These are phyloP conservation scores for Bolboschoenoplectus hybrid DNA, from an alignment of 202 grass and related monocot genomes.

Conservation along the genomic window DNA sequence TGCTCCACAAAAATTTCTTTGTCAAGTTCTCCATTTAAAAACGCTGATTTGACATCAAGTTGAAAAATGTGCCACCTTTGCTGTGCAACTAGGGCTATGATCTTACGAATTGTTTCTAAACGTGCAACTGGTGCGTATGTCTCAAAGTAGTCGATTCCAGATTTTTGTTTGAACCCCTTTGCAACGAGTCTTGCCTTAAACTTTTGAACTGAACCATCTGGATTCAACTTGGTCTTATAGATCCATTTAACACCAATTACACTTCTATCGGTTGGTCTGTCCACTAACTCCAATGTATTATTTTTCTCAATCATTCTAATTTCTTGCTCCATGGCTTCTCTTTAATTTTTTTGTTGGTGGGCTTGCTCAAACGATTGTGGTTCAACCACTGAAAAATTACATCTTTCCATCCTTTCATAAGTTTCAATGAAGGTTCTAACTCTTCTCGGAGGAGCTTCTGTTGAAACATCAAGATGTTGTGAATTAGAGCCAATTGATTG, in stretches of 20 bases:
- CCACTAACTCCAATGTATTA: no score
- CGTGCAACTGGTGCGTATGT: conserved; percentile 3
- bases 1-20: conserved; percentile 44
- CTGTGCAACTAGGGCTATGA: not conserved
- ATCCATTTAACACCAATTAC: no score
- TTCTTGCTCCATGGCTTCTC: no score
- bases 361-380: no score
- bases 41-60: conserved; percentile 40
- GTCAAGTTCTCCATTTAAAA: conserved; percentile 23
- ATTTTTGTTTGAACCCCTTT: conserved; percentile 4
- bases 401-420: not conserved
- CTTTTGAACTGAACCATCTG: no score
- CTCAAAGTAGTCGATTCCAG: not conserved
- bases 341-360: no score
- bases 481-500: not conserved
- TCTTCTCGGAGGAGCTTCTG: not conserved
- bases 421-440: not conserved
- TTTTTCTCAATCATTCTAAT: no score
- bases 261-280: no score
- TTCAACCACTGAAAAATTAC: no score
- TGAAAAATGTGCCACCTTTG: not conserved
- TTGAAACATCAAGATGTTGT: not conserved
- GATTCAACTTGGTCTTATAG: no score
- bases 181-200: no score
- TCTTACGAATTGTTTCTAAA: not conserved